phyloP scores from a whole-genome alignment of 2,329 filamentous ascomycete species.

The Cryoendolithus antarcticus region DNA sequence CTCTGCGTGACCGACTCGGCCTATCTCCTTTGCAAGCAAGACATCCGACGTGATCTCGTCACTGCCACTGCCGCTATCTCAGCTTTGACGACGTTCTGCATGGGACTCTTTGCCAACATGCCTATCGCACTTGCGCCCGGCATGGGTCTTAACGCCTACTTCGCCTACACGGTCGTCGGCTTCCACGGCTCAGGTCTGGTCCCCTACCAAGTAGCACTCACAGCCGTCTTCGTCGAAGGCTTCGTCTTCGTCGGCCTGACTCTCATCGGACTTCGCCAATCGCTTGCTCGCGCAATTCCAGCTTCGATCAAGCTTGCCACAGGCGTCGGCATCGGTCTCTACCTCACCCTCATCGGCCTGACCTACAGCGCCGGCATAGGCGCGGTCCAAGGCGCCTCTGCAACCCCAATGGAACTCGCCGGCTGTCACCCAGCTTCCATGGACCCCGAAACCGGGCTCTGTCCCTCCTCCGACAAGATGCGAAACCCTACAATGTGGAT shows the following conservation, averaged over 20 bases:
- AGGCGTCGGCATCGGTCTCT: slow-evolving; percentile 74
- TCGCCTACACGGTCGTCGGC: slow-evolving; percentile 70
- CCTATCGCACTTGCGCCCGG: slow-evolving; percentile 63
- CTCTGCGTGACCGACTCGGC: slow-evolving; percentile 43
- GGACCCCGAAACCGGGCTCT: slow-evolving; percentile 40
- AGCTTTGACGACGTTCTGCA: slow-evolving; percentile 65
- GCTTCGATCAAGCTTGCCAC: slow-evolving; percentile 77
- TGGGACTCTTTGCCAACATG: slow-evolving; percentile 74
- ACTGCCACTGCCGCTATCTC: slow-evolving; percentile 77
- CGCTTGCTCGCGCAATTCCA: slow-evolving; percentile 74
- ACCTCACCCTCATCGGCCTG: slow-evolving; percentile 62
- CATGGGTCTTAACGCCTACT: slow-evolving; percentile 80
- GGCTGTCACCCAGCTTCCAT: slow-evolving; percentile 51
- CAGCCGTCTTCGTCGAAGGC: slow-evolving; percentile 79
- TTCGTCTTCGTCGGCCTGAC: slow-evolving; percentile 74
- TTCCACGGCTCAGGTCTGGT: slow-evolving; percentile 61
- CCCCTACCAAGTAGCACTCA: slow-evolving; percentile 63
- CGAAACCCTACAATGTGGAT: slow-evolving; percentile 75
- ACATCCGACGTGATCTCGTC: slow-evolving; percentile 64
- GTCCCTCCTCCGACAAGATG: slow-evolving; percentile 59
- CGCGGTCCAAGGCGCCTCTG: slow-evolving; percentile 54
- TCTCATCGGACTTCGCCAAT: slow-evolving; percentile 70
- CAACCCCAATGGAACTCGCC: slow-evolving; percentile 61
- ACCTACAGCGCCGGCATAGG: slow-evolving; percentile 77
- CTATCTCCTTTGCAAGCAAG: slow-evolving; percentile 50